Conservation (phyloP, 2,329 filamentous ascomycete species). For the Paracamarosporium sp. region DNA sequence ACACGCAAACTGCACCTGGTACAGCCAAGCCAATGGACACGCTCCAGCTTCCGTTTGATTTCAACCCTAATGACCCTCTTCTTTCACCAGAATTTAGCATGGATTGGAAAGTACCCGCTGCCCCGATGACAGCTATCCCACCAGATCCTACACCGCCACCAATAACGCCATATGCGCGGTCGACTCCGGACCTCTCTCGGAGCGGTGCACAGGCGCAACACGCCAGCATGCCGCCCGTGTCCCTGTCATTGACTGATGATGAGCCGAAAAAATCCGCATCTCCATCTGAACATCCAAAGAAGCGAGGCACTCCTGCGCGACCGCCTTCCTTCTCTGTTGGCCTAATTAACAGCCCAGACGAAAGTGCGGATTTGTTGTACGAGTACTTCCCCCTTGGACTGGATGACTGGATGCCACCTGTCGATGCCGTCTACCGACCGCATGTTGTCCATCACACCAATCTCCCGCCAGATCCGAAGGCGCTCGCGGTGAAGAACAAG, state of each 20-base stretch:
- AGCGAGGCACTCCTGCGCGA: conserved; percentile 47
- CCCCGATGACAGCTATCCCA: conserved; percentile 53
- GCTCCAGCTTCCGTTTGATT: conserved; percentile 50
- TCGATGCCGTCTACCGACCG: conserved; percentile 87
- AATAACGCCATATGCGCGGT: conserved; percentile 55
- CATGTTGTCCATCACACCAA: conserved; percentile 91
- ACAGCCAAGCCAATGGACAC: conserved; percentile 42
- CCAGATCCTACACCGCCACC: conserved; percentile 45
- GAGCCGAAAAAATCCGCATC: conserved; percentile 53
- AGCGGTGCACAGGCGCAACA: conserved; percentile 35
- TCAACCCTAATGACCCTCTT: conserved; percentile 49
- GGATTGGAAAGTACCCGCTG: conserved; percentile 52
- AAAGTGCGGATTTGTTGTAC: conserved; percentile 84
- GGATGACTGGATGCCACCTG: conserved; percentile 91
- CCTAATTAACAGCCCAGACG: conserved; percentile 68
- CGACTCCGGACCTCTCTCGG: conserved; percentile 60
- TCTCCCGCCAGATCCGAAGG: conserved; percentile 55
- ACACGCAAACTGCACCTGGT: conserved; percentile 28
- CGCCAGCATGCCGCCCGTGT: conserved; percentile 57
- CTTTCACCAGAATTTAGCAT: conserved; percentile 49
- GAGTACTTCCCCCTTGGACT: conserved; percentile 93
- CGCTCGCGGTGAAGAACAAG: conserved; percentile 49
- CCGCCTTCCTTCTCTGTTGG: conserved; percentile 56
- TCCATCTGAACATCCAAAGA: conserved; percentile 40
- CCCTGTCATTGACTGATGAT: conserved; percentile 63